Percentiles rank a stretch among this genome's conserved stretches.
These are phyloP conservation scores for Ustilago cynodontis DNA, from an alignment of 1,284 basidiomycete genomes.

Conservation along the genomic window DNA sequence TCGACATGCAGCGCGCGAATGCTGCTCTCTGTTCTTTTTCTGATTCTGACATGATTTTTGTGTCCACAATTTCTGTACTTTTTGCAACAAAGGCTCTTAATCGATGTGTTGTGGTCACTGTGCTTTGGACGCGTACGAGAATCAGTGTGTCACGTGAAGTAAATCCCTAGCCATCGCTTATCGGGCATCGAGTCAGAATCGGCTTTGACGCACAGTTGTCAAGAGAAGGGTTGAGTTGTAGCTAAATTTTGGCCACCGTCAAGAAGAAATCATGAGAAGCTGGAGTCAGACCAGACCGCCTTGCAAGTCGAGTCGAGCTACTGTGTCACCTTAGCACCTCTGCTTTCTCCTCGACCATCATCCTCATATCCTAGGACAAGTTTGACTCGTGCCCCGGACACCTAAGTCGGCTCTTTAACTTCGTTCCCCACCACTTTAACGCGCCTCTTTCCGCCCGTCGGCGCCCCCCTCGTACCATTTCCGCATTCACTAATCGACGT, in stretches of 20 bases:
- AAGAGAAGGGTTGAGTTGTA: background rate
- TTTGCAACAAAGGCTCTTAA: background rate
- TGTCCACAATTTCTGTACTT: conserved; percentile 9
- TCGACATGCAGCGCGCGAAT: background rate
- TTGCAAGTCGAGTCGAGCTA: conserved; percentile 6
- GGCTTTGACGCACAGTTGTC: conserved; percentile 3
- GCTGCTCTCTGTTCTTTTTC: conserved; percentile 19
- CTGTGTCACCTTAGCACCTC: too few species aligned
- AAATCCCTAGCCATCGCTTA: background rate
- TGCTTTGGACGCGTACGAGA: conserved; percentile 24
- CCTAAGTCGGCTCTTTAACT: background rate
- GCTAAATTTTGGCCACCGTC: conserved; percentile 22
- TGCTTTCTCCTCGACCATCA: background rate
- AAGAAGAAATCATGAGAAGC: conserved; percentile 11
- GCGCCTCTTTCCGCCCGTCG: background rate
- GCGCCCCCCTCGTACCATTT: conserved; percentile 26
- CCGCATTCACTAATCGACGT: conserved; percentile 28
- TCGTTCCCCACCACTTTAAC: background rate
- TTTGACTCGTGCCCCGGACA: conserved; percentile 4
- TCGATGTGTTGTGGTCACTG: conserved; percentile 4
- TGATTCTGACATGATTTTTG: conserved; percentile 3
- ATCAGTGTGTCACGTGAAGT: conserved; percentile 19
- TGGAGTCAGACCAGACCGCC: conserved; percentile 12
- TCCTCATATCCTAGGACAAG: background rate
- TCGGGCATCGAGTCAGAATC: conserved; percentile 32